Base-by-base conservation (phyloP, 2,329 filamentous ascomycete species). In the Aspergillus tamarii region DNA sequence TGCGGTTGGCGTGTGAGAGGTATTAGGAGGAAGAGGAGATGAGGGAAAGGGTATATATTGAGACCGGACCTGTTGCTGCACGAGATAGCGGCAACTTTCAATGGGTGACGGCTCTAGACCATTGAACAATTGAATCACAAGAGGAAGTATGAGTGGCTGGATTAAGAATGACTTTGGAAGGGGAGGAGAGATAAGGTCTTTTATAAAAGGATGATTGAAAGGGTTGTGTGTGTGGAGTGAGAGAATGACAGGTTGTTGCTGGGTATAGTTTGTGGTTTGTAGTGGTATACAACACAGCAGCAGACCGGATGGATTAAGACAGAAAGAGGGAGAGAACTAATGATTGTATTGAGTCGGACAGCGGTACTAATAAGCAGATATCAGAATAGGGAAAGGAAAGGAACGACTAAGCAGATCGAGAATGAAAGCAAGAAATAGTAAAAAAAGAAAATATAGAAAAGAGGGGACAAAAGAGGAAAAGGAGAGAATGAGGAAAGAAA, bases 361-460 rank as follows among this genome's bases (percentile, higher is more conserved):
- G 28, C 48, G 46, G 58, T 54, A 60, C 34, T 60, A 54, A 41
- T 68, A 65, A 68, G 58, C 56, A 61, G 56, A 59, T 45, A 61
- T 66, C 64, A 64, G 66, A 65, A 67, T 68, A 61, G 60, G 65
- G 58, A 62, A 59, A 60, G 57, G 60, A 60, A 66, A 63, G 48
- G 55, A 62, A 62, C 46, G 48, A 59, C 36, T 41, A 57, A 52
- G 55, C 43, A 53, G 45, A 57, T 19, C 26, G 30, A 66, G 62
- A 66, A 59, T 66, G 67, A 46, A 63, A 60, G 55, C 55, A 66
- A 61, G 66, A 68, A 67, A 69, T 55, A 66, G 66, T 67, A 57
- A 67, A 65, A 64, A 61, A 60, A 59, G 57, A 57, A 63, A 64
- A 70, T 60, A 61, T 62, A 64, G 62, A 65, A 57, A 65, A 67